Percentiles rank a stretch among this genome's conserved stretches.
Conservation (phyloP, 2,329 filamentous ascomycete genomes). For the Epichloe bromicola region DNA sequence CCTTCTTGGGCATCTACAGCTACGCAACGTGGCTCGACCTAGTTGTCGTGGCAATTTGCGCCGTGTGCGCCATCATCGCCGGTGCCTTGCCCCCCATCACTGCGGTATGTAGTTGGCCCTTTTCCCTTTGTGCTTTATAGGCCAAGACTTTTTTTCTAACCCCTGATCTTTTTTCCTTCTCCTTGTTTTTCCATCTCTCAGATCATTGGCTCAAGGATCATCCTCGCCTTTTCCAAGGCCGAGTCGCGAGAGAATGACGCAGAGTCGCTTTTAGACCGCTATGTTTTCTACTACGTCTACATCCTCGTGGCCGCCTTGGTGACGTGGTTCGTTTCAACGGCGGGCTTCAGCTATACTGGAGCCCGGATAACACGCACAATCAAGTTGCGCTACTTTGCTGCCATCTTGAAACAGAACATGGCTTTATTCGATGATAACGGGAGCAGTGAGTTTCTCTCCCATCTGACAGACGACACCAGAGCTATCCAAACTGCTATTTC, state of each 20-base stretch:
- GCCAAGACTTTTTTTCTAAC: neutral
- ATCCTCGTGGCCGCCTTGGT: conserved; percentile 19
- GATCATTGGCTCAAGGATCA: neutral
- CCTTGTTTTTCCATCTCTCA: neutral
- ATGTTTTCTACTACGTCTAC: conserved; percentile 4
- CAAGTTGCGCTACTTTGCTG: conserved; percentile 10
- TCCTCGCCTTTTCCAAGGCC: too few relatives aligned
- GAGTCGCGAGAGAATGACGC: too few relatives aligned
- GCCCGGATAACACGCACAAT: neutral
- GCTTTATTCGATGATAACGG: conserved; percentile 19
- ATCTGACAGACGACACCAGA: neutral
- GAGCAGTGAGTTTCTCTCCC: conserved; percentile 6
- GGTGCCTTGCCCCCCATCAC: neutral
- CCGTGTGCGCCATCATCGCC: neutral
- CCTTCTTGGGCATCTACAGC: neutral
- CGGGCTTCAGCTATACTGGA: conserved; percentile 3
- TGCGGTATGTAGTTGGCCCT: neutral
- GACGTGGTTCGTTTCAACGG: conserved; percentile 19
- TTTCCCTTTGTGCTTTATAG: neutral
- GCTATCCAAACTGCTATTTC: neutral
- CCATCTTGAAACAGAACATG: conserved; percentile 18
- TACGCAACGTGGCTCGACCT: neutral
- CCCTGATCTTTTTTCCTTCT: neutral
- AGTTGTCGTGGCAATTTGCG: neutral
- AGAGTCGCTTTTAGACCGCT: neutral